These are phyloP conservation scores for Solidago caesia DNA, from an alignment of 129 eudicot species.

Conservation along the genomic window DNA sequence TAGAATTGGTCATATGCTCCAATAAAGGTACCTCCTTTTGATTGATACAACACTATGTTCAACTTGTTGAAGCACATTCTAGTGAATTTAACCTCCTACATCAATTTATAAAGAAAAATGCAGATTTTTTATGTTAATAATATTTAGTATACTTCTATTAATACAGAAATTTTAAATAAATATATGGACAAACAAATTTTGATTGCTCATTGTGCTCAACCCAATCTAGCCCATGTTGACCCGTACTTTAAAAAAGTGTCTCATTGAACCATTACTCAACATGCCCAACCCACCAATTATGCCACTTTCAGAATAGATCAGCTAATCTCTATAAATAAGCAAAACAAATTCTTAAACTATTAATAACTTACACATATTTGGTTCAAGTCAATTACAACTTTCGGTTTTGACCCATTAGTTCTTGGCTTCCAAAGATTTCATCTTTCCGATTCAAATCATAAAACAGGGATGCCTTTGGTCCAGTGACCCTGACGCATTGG, in stretches of 20 bases:
- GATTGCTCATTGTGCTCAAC: not conserved
- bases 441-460: conserved; percentile 43
- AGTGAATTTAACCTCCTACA: too few species aligned
- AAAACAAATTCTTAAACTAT: not conserved
- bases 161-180: too few species aligned
- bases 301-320: not conserved
- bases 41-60: too few species aligned
- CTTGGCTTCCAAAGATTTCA: conserved; percentile 29
- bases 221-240: not conserved
- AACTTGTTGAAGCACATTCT: too few species aligned
- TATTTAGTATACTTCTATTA: too few species aligned
- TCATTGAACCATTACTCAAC: not conserved
- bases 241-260: not conserved
- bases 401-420: conserved; percentile 27
- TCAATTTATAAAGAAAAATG: too few species aligned
- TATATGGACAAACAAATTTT: too few species aligned
- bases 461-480: conserved; percentile 22
- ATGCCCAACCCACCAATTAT: not conserved
- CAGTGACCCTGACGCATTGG: conserved; percentile 32
- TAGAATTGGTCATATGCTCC: too few species aligned
- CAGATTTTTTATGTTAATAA: not conserved
- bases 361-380: conserved; percentile 46
- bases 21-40: too few species aligned
- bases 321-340: not conserved
- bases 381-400: conserved; percentile 66